Percentiles rank a stretch among this genome's conserved stretches.
phyloP scores from a whole-genome alignment of 208 protist genomes.

The Lotmaria passim region DNA sequence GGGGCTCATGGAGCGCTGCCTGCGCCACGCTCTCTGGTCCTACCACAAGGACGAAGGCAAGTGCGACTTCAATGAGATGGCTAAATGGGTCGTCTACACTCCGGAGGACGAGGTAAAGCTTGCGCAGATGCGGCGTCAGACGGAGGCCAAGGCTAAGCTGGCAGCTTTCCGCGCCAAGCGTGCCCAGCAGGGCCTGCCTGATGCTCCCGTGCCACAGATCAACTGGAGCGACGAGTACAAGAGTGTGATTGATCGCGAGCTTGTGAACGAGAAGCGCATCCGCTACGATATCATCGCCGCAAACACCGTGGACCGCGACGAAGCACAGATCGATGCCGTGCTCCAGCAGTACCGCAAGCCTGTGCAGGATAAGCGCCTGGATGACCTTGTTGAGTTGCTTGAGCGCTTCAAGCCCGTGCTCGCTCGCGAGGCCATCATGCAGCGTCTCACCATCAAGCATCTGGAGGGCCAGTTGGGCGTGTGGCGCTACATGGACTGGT shows the following conservation, averaged over 20 bases:
- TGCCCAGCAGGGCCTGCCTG: conserved; percentile 64
- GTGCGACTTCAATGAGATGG: conserved; percentile 86
- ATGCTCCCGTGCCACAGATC: conserved; percentile 66
- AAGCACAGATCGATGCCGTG: conserved; percentile 85
- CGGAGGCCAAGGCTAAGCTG: conserved; percentile 79
- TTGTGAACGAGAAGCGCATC: conserved; percentile 88
- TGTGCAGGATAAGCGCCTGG: conserved; percentile 84
- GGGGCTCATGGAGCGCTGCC: conserved; percentile 90
- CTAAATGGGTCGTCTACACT: conserved; percentile 93
- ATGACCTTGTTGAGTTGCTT: conserved; percentile 87
- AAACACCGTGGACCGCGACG: conserved; percentile 83
- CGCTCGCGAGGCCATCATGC: conserved; percentile 92
- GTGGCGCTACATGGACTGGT: conserved; percentile 95
- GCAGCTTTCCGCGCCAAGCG: conserved; percentile 73
- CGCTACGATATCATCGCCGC: conserved; percentile 86
- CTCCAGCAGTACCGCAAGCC: conserved; percentile 89
- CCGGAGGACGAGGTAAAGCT: conserved; percentile 85
- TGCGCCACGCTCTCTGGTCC: conserved; percentile 91
- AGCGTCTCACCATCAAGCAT: conserved; percentile 92
- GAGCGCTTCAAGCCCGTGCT: conserved; percentile 94
- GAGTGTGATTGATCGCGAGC: conserved; percentile 80
- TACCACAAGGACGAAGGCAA: conserved; percentile 92
- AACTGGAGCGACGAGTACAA: conserved; percentile 86
- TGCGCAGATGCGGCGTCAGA: conserved; percentile 73
- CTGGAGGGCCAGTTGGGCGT: conserved; percentile 92